Evolutionary conservation across 2,329 filamentous ascomycete species (phyloP).

Genomic region (Xylariaceae sp.): DNA sequence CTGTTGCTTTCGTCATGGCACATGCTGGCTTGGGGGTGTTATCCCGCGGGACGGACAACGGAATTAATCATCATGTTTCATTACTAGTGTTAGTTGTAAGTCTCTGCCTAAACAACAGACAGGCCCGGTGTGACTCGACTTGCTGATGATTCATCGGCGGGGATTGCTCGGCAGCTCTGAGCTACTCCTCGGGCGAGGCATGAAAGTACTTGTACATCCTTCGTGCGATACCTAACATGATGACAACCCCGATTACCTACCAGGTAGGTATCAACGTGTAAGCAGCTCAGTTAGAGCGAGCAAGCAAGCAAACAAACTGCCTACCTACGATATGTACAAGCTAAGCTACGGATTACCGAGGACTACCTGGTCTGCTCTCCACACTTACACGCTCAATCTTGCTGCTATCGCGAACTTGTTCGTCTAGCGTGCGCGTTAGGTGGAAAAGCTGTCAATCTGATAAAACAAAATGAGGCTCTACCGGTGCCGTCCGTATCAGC

Average conservation of each 20-base stretch:
- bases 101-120: neutral
- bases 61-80: conserved; percentile 17
- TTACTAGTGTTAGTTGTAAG: conserved; percentile 5
- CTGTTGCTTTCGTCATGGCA: neutral
- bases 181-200: neutral
- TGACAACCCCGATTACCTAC: too few relatives aligned
- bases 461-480: neutral
- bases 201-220: neutral
- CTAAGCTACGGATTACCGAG: neutral
- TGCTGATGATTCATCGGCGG: conserved; percentile 21
- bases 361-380: neutral
- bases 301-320: too few relatives aligned
- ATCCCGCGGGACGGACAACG: neutral
- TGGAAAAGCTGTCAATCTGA: neutral
- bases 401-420: neutral
- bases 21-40: neutral
- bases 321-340: too few relatives aligned
- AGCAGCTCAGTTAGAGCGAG: too few relatives aligned
- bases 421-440: neutral
- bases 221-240: neutral
- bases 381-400: neutral
- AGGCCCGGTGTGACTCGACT: conserved; percentile 16
- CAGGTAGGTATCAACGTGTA: too few relatives aligned
- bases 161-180: conserved; percentile 20
- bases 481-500: neutral